phyloP scores from a whole-genome alignment of 139 green algal species.

The Coelastrella sp. region DNA sequence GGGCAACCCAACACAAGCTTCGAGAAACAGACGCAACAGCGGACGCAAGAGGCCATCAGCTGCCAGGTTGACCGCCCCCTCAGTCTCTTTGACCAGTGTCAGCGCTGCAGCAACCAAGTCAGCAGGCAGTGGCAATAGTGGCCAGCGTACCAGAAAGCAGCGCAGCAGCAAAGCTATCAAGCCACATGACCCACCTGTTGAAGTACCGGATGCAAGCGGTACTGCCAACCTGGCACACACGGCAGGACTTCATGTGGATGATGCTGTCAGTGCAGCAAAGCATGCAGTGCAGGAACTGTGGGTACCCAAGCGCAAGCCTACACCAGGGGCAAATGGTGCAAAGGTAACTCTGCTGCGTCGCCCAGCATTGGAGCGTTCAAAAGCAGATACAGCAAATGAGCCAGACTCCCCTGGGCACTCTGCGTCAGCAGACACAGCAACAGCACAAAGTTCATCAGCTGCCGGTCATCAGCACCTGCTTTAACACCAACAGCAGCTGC shows the following conservation, averaged over 20 bases:
- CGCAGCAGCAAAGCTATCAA: too few relatives aligned
- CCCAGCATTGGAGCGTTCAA: too few relatives aligned
- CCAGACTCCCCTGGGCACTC: slow-evolving; percentile 1
- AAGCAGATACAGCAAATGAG: slow-evolving; percentile 22
- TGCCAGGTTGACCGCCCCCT: too few relatives aligned
- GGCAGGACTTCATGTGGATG: slow-evolving; percentile 29
- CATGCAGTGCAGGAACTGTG: slow-evolving; percentile 25
- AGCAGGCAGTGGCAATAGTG: not conserved
- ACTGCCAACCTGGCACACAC: too few relatives aligned
- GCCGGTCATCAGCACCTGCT: not conserved
- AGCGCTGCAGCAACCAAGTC: too few relatives aligned
- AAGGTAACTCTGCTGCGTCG: slow-evolving; percentile 29
- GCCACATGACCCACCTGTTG: too few relatives aligned
- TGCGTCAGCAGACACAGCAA: not conserved
- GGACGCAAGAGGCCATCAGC: too few relatives aligned
- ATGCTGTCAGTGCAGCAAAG: slow-evolving; percentile 33
- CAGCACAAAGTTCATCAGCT: slow-evolving; percentile 1
- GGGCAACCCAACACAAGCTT: too few relatives aligned
- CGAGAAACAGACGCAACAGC: not conserved
- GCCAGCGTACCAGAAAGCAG: too few relatives aligned
- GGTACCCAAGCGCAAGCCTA: slow-evolving; percentile 41
- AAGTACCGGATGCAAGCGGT: too few relatives aligned
- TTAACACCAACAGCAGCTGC: not conserved
- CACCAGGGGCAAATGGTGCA: slow-evolving; percentile 24
- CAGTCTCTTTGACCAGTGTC: too few relatives aligned